Conservation (phyloP, 164 flowering plant species). For the Hamamelis virginiana region DNA sequence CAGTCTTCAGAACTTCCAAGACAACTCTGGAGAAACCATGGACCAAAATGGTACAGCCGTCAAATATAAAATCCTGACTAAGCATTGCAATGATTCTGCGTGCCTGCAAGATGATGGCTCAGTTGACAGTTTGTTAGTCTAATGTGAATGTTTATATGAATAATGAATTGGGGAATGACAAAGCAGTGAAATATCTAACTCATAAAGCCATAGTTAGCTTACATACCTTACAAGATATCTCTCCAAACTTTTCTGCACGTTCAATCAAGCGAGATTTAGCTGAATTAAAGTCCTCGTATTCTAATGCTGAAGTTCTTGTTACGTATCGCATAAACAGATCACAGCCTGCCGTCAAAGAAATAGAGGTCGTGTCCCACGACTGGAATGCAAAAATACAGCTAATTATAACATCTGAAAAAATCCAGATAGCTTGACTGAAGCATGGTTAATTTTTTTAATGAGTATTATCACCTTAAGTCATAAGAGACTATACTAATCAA, state of each 20-base stretch:
- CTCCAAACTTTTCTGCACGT: constrained; percentile 96
- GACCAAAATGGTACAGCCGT: constrained; percentile 96
- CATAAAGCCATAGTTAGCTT: constrained; percentile 12
- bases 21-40: constrained; percentile 99
- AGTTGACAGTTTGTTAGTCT: neutral
- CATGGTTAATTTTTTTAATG: neutral
- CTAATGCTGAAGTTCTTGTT: constrained; percentile 92
- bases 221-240: constrained; percentile 84
- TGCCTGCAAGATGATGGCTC: constrained; percentile 51
- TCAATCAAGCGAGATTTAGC: constrained; percentile 94
- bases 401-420: constrained; percentile 14
- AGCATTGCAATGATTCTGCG: constrained; percentile 90
- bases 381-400: constrained; percentile 28
- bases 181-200: neutral
- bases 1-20: constrained; percentile 76
- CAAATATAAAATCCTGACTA: constrained; percentile 92
- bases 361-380: constrained; percentile 95
- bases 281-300: constrained; percentile 84
- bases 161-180: neutral
- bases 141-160: neutral
- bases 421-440: neutral
- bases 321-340: constrained; percentile 96
- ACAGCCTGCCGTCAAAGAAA: constrained; percentile 94
- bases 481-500: too few species aligned
- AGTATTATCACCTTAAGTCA: neutral